Conservation (phyloP, 495 filamentous ascomycete species). For the Aspergillus carlsbadensis region DNA sequence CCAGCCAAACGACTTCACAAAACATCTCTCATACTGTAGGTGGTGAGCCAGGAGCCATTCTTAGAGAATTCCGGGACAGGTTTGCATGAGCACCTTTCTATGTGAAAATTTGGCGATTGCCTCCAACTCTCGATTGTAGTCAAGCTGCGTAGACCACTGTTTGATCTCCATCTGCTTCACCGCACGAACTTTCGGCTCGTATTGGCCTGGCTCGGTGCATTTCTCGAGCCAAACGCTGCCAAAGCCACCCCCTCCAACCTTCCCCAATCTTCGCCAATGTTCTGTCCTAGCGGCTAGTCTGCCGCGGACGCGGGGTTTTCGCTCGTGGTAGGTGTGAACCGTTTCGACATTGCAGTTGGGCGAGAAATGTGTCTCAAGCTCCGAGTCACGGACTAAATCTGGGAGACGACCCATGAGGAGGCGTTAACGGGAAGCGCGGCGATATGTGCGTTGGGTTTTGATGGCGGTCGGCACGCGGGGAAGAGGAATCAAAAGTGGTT, state of each 20-base stretch:
- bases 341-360: constrained; percentile 15
- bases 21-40: constrained; percentile 16
- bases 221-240: constrained; percentile 38
- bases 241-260: constrained; percentile 28
- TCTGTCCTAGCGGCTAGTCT: constrained; percentile 9
- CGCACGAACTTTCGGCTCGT: too few species aligned
- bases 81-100: background rate
- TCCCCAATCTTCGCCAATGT: constrained; percentile 23
- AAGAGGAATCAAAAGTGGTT: too few species aligned
- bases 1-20: constrained; percentile 36
- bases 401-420: constrained; percentile 2
- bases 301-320: constrained; percentile 8
- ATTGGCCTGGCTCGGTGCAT: constrained; percentile 10
- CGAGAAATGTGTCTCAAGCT: constrained; percentile 25
- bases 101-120: constrained; percentile 45
- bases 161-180: constrained; percentile 18
- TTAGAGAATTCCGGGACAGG: too few species aligned
- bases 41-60: too few species aligned
- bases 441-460: too few species aligned
- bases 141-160: constrained; percentile 15
- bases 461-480: too few species aligned
- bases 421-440: too few species aligned
- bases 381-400: constrained; percentile 29
- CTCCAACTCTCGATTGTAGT: constrained; percentile 39
- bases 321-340: constrained; percentile 20